Percentiles rank a stretch among this genome's conserved stretches.
Evolutionary conservation across 1,139 yeast species (phyloP).

Genomic region (Yamadazyma triangularis): DNA sequence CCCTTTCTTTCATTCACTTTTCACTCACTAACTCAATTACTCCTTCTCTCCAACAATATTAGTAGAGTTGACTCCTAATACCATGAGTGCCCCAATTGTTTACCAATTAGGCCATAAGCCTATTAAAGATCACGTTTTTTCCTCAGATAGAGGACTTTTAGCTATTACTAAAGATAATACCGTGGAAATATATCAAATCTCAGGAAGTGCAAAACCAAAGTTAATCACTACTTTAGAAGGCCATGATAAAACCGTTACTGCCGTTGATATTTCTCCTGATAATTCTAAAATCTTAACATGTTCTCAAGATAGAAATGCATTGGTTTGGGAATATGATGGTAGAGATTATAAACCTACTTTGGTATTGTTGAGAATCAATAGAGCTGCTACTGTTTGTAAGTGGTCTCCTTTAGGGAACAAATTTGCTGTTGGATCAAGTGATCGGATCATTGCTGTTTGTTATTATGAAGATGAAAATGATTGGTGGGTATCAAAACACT

Average conservation of each 20-base stretch:
- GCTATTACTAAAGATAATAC: slow-evolving; percentile 79
- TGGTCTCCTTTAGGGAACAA: slow-evolving; percentile 94
- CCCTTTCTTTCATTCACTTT: too few species aligned
- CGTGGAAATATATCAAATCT: slow-evolving; percentile 67
- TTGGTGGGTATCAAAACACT: slow-evolving; percentile 99
- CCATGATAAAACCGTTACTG: slow-evolving; percentile 93
- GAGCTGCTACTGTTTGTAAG: slow-evolving; percentile 89
- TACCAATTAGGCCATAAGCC: slow-evolving; percentile 79
- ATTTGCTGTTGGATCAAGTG: slow-evolving; percentile 97
- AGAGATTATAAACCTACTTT: slow-evolving; percentile 72
- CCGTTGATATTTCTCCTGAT: slow-evolving; percentile 85
- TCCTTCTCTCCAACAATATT: too few species aligned
- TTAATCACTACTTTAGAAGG: slow-evolving; percentile 64
- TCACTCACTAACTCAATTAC: too few species aligned
- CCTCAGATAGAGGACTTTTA: slow-evolving; percentile 59
- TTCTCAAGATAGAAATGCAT: slow-evolving; percentile 96
- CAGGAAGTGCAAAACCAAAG: slow-evolving; percentile 34
- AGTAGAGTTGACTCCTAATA: neutral
- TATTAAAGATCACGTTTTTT: slow-evolving; percentile 87
- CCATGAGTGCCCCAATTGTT: slow-evolving; percentile 22
- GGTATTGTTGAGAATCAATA: slow-evolving; percentile 83
- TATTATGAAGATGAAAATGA: slow-evolving; percentile 94
- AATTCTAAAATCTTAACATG: slow-evolving; percentile 88
- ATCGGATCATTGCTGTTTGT: slow-evolving; percentile 90
- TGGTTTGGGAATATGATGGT: slow-evolving; percentile 80